Evolutionary conservation across 805 yeast genomes (phyloP), one percentile per base, ranked within the genome.

Genomic region (Zygosaccharomyces lentus): DNA sequence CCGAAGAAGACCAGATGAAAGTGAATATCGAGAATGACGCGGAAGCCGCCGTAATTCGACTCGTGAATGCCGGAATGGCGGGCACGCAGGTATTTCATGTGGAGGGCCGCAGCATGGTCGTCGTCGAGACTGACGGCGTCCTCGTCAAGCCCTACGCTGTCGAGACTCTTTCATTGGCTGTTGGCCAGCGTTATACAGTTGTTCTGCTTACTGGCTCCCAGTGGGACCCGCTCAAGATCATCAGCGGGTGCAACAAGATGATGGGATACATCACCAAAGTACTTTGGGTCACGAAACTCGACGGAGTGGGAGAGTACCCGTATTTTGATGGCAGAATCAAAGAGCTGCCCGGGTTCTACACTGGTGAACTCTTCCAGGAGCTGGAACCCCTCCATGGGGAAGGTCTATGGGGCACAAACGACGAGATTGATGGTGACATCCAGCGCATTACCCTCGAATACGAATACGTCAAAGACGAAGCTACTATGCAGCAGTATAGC

Each of bases 161-260:
- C 2, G 73, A 71, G 13, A 69, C 78, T 30, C 46, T 80, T n/a
- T 70, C 72, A 47, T 47, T 80, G 25, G 78, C 89, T 0, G 88
- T 83, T 5, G 96, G 91, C 2, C 96, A 88, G 67, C 71, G 96
- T 55, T 79, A 80, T 58, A 76, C 87, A 9, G 80, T 84, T 1
- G 62, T 85, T 41, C 57, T 87, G 19, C 73, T 68, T 27, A 74
- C 87, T 51, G 63, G 55, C 61, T 66, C 36, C 65, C 71, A 78
- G 52, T 58, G 24, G 49, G 27, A 24, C 5, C 38, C 30, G 3
- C 12, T 55, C 4, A 47, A 45, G 29, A 65, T 82, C 43, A 74
- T 82, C 53, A 78, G 77, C 45, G 70, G 74, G 6, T 59, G 80
- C 49, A 78, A 77, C 58, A 72, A 45, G 69, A 77, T 48, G 77